Evolutionary conservation across 257 asterid species (phyloP).

Genomic region (Misopates orontium): DNA sequence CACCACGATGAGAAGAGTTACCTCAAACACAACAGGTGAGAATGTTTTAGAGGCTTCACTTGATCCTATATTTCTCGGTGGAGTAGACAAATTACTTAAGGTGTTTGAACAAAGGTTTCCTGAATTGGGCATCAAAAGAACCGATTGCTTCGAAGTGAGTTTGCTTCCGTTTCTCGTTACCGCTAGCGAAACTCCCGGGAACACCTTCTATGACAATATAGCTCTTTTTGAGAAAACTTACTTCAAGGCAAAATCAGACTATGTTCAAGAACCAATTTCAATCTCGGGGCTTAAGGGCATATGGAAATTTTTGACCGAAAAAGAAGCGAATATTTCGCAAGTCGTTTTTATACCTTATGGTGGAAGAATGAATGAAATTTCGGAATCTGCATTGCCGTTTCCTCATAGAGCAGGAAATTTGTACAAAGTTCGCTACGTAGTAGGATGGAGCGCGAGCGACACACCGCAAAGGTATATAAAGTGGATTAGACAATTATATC

Average conservation of each 20-base stretch:
- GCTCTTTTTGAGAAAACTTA: not conserved
- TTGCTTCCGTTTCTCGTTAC: constrained; percentile 10
- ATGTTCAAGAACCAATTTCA: constrained; percentile 22
- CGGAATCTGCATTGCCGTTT: too few species aligned
- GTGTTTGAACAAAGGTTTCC: constrained; percentile 12
- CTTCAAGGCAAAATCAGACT: constrained; percentile 31
- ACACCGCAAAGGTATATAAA: constrained; percentile 2
- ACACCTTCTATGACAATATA: too few species aligned
- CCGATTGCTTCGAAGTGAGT: constrained; percentile 28
- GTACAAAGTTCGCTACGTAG: constrained; percentile 21
- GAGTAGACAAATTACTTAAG: constrained; percentile 8
- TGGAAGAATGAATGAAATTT: too few species aligned
- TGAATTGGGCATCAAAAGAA: constrained; percentile 21
- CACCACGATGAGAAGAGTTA: too few species aligned
- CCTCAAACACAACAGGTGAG: too few species aligned
- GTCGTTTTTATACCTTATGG: constrained; percentile 20
- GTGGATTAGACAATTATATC: constrained; percentile 27
- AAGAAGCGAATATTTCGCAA: constrained; percentile 2
- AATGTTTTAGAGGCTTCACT: constrained; percentile 7
- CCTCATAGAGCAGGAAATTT: constrained; percentile 31
- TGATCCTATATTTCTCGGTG: constrained; percentile 18
- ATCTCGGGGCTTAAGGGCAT: not conserved
- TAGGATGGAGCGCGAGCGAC: not conserved
- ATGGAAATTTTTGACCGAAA: constrained; percentile 1
- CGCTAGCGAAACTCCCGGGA: too few species aligned